These are phyloP conservation scores for Xanthoconium purpureum DNA, from an alignment of 768 basidiomycete species.

Conservation along the genomic window DNA sequence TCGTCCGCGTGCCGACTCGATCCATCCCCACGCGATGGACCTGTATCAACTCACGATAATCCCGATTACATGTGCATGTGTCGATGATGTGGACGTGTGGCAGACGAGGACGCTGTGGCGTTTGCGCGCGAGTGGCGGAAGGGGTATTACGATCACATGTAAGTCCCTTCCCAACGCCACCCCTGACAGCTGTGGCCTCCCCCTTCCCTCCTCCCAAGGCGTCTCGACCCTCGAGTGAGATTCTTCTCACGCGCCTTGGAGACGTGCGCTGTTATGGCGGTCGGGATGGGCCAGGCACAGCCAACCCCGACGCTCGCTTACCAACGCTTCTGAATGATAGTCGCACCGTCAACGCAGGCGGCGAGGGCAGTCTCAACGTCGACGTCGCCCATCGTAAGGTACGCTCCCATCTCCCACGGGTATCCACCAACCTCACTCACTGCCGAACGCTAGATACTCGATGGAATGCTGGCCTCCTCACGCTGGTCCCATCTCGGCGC, in stretches of 20 bases:
- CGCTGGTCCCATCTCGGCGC: constrained; percentile 51
- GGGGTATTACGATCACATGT: constrained; percentile 40
- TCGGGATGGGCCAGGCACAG: neutral
- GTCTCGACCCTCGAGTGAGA: too few species aligned
- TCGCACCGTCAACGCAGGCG: constrained; percentile 42
- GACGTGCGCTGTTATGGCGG: too few species aligned
- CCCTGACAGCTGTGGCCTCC: neutral
- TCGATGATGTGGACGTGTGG: neutral
- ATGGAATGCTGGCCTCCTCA: constrained; percentile 46
- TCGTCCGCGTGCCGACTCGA: neutral
- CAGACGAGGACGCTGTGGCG: constrained; percentile 25
- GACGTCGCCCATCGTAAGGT: constrained; percentile 59
- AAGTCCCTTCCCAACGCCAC: neutral
- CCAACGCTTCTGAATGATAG: constrained; percentile 21
- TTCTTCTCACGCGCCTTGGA: too few species aligned
- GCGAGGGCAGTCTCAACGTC: constrained; percentile 46
- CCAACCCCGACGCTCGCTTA: neutral
- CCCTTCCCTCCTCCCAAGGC: too few species aligned
- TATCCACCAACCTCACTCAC: neutral
- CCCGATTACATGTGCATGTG: too few species aligned
- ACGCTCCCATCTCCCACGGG: neutral
- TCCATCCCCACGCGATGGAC: neutral
- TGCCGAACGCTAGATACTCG: constrained; percentile 45
- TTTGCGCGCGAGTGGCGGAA: constrained; percentile 59
- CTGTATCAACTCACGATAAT: neutral